Evolutionary conservation across 2,329 filamentous ascomycete genomes (phyloP), one percentile per base, ranked within the genome.

Genomic region (Bipolaris victoriae): DNA sequence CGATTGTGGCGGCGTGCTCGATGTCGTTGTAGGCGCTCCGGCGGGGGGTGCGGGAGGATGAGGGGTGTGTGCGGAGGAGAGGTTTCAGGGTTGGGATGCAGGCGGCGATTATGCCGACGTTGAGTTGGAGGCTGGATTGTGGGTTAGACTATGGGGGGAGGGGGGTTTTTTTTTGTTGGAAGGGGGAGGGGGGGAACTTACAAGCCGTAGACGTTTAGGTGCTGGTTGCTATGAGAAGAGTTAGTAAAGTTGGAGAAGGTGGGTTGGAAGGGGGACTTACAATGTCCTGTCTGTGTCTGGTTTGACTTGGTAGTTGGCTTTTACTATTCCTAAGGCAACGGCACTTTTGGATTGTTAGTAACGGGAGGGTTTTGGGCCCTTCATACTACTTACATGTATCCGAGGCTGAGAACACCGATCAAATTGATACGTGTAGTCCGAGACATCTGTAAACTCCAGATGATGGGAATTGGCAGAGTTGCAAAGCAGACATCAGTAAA

Each of bases 401-500:
- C 52, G 15, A 54, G 31, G n/a, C 52, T 54, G 3, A 54, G 37
- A 2, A 54, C 45, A 5, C 20, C 37, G 11, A 54, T 54, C 15
- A 54, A 31, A 5, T 31, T 54, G 7, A 49, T 43, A 3, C 45
- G 29, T 13, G 22, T 54, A 1, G 13, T 16, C 7, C 13, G 45
- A 3, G 45, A 49, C 52, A 49, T 54, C 22, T 54, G 45, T 3
- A 54, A 36, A 29, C 29, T 35, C 51, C 51, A 54, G n/a, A 54
- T 41, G 11, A 54, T 49, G 3, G 52, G 37, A 9, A 54, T 37
- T 3, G 52, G 45, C 3, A 54, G 16, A 2, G 52, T 54, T 5
- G 45, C 45, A 29, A 54, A 54, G 29, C 51, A 54, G 7, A 54
- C 20, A 16, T 54, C 51, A 7, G 51, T 54, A n/a, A 54, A 54